Conservation (phyloP, 164 flowering plant species). For the Aristolochia californica region DNA sequence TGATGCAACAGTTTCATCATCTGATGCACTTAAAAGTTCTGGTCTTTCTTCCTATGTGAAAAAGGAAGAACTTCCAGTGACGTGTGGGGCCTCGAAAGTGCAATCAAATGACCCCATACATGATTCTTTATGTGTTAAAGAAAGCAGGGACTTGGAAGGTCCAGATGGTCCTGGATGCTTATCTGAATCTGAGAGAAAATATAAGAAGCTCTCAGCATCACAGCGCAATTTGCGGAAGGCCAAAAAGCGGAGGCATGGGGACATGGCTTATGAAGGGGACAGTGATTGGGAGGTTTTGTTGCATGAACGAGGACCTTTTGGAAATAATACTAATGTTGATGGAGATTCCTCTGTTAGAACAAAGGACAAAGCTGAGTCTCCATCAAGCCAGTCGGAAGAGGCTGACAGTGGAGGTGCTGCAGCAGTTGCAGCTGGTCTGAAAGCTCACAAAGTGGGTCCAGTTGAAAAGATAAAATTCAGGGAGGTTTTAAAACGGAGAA, state of each 20-base stretch:
- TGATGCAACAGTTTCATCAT: constrained; percentile 11
- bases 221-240: constrained; percentile 46
- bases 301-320: constrained; percentile 35
- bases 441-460: constrained; percentile 68
- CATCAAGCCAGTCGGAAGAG: constrained; percentile 25
- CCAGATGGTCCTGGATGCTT: constrained; percentile 30
- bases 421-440: constrained; percentile 84
- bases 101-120: neutral
- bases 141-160: constrained; percentile 15
- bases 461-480: constrained; percentile 81
- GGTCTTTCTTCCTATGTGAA: constrained; percentile 6
- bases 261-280: constrained; percentile 99
- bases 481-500: constrained; percentile 85
- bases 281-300: constrained; percentile 68
- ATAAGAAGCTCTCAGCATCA: constrained; percentile 22
- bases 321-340: constrained; percentile 14
- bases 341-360: constrained; percentile 20
- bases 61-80: constrained; percentile 9
- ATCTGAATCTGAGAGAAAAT: constrained; percentile 29
- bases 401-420: constrained; percentile 51
- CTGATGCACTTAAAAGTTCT: constrained; percentile 2
- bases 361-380: constrained; percentile 32
- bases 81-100: neutral
- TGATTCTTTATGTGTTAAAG: constrained; percentile 8
- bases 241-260: constrained; percentile 65